phyloP scores from a whole-genome alignment of 1,284 basidiomycete genomes.

The Ceratobasidium papillatum region DNA sequence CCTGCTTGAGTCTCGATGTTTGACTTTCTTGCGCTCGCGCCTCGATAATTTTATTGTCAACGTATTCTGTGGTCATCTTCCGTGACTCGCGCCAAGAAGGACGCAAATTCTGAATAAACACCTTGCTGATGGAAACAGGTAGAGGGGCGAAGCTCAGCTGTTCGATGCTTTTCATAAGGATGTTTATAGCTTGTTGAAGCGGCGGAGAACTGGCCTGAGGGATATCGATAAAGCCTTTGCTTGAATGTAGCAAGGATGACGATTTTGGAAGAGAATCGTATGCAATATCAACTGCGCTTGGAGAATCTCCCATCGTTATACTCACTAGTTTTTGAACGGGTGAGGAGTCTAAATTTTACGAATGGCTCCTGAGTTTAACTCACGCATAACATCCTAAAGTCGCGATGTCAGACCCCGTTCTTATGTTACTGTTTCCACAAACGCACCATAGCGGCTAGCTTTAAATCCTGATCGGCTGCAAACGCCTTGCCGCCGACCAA shows the following conservation, averaged over 20 bases:
- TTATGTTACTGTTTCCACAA: not conserved
- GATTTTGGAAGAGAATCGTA: constrained; percentile 3
- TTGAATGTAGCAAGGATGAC: not conserved
- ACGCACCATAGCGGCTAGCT: constrained; percentile 26
- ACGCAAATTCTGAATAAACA: not conserved
- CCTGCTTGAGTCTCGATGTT: not conserved
- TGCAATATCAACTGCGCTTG: not conserved
- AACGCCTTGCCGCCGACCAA: constrained; percentile 15
- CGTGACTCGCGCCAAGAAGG: constrained; percentile 10
- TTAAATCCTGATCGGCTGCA: constrained; percentile 5
- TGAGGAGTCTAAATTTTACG: not conserved
- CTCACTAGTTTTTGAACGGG: not conserved
- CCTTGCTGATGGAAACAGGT: not conserved
- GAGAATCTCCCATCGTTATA: not conserved
- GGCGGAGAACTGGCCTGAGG: not conserved
- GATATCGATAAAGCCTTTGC: not conserved
- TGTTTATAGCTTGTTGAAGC: not conserved
- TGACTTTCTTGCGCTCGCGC: not conserved
- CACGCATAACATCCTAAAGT: constrained; percentile 15
- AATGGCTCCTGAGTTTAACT: not conserved
- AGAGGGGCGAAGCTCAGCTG: not conserved
- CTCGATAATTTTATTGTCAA: not conserved
- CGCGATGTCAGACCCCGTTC: not conserved
- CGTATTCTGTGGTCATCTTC: not conserved
- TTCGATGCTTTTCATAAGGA: constrained; percentile 5